These are phyloP conservation scores for Turnera subulata DNA, from an alignment of 345 rosid species.

Conservation along the genomic window DNA sequence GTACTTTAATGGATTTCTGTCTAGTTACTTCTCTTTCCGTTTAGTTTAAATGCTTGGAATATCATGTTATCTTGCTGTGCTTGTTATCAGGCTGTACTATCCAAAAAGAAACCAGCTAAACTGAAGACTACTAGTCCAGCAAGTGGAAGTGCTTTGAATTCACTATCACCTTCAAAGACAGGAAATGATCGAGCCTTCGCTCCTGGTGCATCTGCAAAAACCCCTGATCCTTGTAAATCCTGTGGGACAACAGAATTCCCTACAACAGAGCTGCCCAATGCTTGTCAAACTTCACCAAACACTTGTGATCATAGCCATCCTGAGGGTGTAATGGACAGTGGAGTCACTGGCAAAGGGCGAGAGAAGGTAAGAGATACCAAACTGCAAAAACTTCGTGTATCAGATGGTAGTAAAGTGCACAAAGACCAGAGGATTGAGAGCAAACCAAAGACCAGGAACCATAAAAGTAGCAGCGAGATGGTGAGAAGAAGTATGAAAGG, in stretches of 20 bases:
- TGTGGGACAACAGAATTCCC: conserved; percentile 11
- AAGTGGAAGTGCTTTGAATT: conserved; percentile 16
- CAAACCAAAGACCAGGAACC: conserved; percentile 25
- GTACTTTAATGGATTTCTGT: no score
- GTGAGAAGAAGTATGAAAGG: conserved; percentile 36
- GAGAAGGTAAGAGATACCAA: conserved; percentile 27
- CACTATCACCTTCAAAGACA: conserved; percentile 25
- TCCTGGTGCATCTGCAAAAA: conserved; percentile 7
- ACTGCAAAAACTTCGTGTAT: conserved; percentile 18
- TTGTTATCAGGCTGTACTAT: conserved; percentile 25
- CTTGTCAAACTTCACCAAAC: conserved; percentile 12
- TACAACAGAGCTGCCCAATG: conserved; percentile 19
- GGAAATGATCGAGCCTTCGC: conserved; percentile 17
- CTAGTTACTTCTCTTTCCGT: no score
- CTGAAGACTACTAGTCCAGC: conserved; percentile 24
- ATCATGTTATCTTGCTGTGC: background rate
- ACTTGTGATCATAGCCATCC: conserved; percentile 3
- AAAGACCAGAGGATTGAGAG: conserved; percentile 26
- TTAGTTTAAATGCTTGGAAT: no score
- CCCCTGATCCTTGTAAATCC: conserved; percentile 9
- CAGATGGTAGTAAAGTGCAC: conserved; percentile 7
- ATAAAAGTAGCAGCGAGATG: conserved; percentile 28
- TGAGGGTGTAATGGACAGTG: conserved; percentile 16
- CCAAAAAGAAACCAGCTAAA: conserved; percentile 24
- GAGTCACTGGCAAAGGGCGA: conserved; percentile 11